phyloP scores from a whole-genome alignment of 2,329 filamentous ascomycete species.

The Ophiostoma angusticollis region DNA sequence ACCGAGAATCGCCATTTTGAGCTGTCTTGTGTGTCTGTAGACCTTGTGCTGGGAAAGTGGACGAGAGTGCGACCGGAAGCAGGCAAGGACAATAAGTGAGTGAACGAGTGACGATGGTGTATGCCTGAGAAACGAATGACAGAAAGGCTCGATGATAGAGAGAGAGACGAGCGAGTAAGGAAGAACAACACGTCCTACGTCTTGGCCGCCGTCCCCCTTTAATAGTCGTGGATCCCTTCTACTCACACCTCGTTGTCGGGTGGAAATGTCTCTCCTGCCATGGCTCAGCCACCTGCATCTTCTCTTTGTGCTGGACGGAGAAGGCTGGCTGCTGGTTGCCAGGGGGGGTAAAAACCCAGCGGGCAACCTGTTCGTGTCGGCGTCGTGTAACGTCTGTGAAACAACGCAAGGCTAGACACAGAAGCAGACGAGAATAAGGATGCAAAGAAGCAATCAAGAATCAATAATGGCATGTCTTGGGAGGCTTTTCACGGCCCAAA shows the following conservation, averaged over 20 bases:
- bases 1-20: too few relatives aligned
- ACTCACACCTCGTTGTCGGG: too few relatives aligned
- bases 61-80: too few relatives aligned
- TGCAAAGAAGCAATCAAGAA: background rate
- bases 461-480: background rate
- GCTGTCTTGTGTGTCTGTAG: too few relatives aligned
- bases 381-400: slow-evolving; percentile 4
- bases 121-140: background rate
- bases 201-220: background rate
- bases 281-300: too few relatives aligned
- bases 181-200: background rate
- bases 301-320: too few relatives aligned
- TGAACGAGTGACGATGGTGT: background rate
- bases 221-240: background rate
- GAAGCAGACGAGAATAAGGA: background rate
- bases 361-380: too few relatives aligned
- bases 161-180: background rate
- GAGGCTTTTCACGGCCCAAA: background rate
- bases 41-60: too few relatives aligned
- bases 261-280: too few relatives aligned
- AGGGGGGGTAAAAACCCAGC: too few relatives aligned
- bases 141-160: background rate
- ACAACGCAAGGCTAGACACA: slow-evolving; percentile 6
- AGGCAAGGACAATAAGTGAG: too few relatives aligned
- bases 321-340: background rate